phyloP scores from a whole-genome alignment of 148 eudicot genomes.

The Amaranthus hypochondriacus region DNA sequence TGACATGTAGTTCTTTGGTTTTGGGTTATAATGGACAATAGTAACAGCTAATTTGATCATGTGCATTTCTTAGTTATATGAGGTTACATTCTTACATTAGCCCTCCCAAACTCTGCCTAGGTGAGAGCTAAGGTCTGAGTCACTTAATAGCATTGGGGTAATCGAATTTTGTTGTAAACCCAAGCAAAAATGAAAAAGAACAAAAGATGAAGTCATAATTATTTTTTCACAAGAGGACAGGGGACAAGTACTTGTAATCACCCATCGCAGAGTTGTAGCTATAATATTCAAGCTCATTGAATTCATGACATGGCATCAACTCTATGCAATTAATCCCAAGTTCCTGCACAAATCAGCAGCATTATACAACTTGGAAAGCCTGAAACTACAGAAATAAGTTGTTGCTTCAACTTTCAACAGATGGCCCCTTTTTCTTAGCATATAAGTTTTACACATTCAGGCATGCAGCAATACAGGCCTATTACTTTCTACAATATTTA shows the following conservation, averaged over 20 bases:
- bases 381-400: constrained; percentile 4
- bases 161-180: too few species aligned
- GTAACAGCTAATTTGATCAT: too few species aligned
- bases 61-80: too few species aligned
- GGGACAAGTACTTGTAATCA: constrained; percentile 65
- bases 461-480: not conserved
- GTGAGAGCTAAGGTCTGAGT: too few species aligned
- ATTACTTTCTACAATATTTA: not conserved
- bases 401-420: not conserved
- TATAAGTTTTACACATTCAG: not conserved
- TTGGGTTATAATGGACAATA: too few species aligned
- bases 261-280: constrained; percentile 90
- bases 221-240: not conserved
- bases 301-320: constrained; percentile 98
- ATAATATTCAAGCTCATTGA: constrained; percentile 90
- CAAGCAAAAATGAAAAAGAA: too few species aligned
- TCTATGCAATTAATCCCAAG: constrained; percentile 98
- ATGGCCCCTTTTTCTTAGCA: not conserved
- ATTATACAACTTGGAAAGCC: constrained; percentile 9
- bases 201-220: too few species aligned
- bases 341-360: constrained; percentile 55
- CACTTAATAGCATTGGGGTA: too few species aligned
- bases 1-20: too few species aligned
- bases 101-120: too few species aligned
- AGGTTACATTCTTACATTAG: too few species aligned